phyloP scores from a whole-genome alignment of 2,329 filamentous ascomycete species.

The Albifimbria verrucaria region DNA sequence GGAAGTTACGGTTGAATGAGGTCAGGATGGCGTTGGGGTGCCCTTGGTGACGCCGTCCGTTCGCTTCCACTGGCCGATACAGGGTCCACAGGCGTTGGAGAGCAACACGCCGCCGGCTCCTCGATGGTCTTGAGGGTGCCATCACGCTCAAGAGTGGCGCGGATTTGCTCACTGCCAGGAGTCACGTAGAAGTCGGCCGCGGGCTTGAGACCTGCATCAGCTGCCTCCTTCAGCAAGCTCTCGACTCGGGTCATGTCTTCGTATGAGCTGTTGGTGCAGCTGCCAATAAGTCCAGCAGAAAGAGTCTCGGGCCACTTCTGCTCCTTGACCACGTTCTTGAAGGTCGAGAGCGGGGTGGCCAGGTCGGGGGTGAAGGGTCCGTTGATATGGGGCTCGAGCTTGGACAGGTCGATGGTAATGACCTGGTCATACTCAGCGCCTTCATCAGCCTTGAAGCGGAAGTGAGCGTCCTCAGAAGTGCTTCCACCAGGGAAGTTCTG shows the following conservation, averaged over 20 bases:
- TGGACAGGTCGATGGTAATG: constrained; percentile 91
- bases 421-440: constrained; percentile 92
- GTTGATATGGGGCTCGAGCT: constrained; percentile 97
- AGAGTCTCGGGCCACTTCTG: constrained; percentile 96
- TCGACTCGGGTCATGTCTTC: constrained; percentile 94
- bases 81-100: constrained; percentile 91
- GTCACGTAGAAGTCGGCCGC: constrained; percentile 94
- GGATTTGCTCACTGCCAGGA: constrained; percentile 94
- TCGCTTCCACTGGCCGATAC: constrained; percentile 93
- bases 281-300: constrained; percentile 95
- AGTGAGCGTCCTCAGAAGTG: constrained; percentile 45
- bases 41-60: constrained; percentile 83
- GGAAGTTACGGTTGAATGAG: constrained; percentile 98
- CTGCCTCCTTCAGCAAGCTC: constrained; percentile 75
- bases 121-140: constrained; percentile 93
- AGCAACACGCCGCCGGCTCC: constrained; percentile 90
- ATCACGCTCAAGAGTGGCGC: constrained; percentile 86
- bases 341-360: constrained; percentile 96
- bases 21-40: constrained; percentile 91
- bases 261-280: constrained; percentile 89
- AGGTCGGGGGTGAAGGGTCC: constrained; percentile 98
- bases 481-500: constrained; percentile 47
- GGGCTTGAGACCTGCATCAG: constrained; percentile 89
- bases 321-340: constrained; percentile 87
- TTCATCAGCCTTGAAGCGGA: constrained; percentile 72